Conservation (phyloP, 2,329 filamentous ascomycete genomes). For the Aspergillus tamarii region DNA sequence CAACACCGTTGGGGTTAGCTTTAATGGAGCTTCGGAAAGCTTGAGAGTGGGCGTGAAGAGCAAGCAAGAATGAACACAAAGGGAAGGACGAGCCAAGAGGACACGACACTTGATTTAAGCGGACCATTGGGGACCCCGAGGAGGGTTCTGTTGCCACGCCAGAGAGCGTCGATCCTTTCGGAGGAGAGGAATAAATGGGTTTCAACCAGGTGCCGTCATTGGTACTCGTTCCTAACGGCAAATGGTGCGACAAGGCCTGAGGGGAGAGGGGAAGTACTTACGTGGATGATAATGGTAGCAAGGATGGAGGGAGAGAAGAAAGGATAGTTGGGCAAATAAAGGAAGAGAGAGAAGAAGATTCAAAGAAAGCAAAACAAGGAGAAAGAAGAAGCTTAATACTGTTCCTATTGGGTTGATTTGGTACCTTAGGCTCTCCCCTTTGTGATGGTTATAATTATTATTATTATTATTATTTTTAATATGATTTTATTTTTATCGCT, state of each 20-base stretch:
- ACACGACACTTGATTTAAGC: conserved; percentile 21
- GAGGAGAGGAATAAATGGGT: conserved; percentile 20
- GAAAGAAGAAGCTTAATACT: conserved; percentile 9
- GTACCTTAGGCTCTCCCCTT: conserved; percentile 6
- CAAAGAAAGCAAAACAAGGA: conserved; percentile 13
- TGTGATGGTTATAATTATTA: background rate
- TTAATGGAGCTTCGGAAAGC: background rate
- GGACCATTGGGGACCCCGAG: background rate
- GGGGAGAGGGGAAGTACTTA: conserved; percentile 1
- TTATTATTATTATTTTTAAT: background rate
- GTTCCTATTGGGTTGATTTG: conserved; percentile 1
- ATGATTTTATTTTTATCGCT: background rate
- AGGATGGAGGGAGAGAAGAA: background rate
- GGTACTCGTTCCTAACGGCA: conserved; percentile 14
- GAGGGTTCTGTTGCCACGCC: conserved; percentile 11
- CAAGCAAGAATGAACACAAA: conserved; percentile 7
- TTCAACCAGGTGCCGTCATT: conserved; percentile 37
- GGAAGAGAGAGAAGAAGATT: conserved; percentile 15
- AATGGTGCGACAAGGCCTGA: conserved; percentile 10
- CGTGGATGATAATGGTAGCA: conserved; percentile 13
- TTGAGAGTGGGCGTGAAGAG: background rate
- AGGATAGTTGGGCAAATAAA: conserved; percentile 11
- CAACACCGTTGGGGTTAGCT: conserved; percentile 4
- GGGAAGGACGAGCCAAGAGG: conserved; percentile 22
- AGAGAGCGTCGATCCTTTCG: conserved; percentile 30